Base-by-base conservation (phyloP, 495 filamentous ascomycete genomes). In the Podospora appendiculata region DNA sequence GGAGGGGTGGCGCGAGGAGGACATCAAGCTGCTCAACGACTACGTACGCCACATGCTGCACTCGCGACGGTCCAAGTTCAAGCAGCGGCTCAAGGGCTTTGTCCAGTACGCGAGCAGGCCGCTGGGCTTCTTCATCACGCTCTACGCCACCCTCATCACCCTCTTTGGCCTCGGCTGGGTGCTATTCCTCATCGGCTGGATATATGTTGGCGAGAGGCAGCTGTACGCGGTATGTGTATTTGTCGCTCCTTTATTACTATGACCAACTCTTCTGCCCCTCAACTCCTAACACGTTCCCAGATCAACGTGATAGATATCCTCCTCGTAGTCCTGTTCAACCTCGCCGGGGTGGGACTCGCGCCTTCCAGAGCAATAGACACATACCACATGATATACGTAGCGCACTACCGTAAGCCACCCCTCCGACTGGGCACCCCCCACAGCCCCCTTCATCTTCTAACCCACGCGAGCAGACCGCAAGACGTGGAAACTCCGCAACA, bases 121-220 rank as follows among this genome's bases (percentile, higher is more conserved):
- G 9, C 72, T 92, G 32, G 88, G 88, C 6, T 84, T 89, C 55
- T 70, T 88, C 25, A 81, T 92, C 19, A 89, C 86, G 6, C 63
- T 90, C 9, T 92, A 92, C 58, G 87, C 85, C n/a, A 83, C 80
- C 8, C 69, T 90, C 11, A 88, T 92, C 53, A 92, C 87, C 0
- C 71, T 88, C 7, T 92, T 90, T 51, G 88, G 88, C 54, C 74
- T 88, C 44, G 86, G 84, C 1, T 92, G 88, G 88, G 87, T 92
- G 0, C 76, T 92, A 34, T 90, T 89, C 69, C 67, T 92, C 44
- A 92, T 92, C 58, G 87, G 86, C 41, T 91, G 87, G 87, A 88
- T 91, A 61, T 87, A 89, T 53, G 83, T 89, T n/a, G 86, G 84
- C 33, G 79, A 79, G 25, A 71, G 73, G 52, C 82, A 89, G 65